Conservation (phyloP, 1,284 basidiomycete species). For the Malassezia pachydermatis region DNA sequence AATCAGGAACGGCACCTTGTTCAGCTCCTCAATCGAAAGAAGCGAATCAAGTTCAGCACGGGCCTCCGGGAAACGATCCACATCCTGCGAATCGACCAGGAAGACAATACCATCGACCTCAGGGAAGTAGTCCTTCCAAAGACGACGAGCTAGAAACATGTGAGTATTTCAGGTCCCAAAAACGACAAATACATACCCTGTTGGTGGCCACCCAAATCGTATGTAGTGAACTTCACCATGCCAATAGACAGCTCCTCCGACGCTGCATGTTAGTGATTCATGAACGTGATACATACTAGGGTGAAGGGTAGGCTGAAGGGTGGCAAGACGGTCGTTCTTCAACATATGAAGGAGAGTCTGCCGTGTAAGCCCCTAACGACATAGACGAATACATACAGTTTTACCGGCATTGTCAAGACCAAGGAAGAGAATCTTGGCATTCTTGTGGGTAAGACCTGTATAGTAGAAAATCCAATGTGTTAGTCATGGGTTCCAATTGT, state of each 20-base stretch:
- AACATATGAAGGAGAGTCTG: conserved; percentile 98
- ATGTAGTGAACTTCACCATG: conserved; percentile 97
- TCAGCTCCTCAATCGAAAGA: conserved; percentile 67
- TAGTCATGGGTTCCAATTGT: neutral
- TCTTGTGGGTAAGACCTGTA: conserved; percentile 89
- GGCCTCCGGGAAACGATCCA: conserved; percentile 87
- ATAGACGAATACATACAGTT: conserved; percentile 59
- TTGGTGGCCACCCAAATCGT: conserved; percentile 94
- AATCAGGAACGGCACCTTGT: conserved; percentile 94
- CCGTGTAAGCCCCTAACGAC: conserved; percentile 2
- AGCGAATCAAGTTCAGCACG: conserved; percentile 95
- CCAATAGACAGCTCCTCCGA: conserved; percentile 98
- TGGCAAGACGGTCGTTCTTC: conserved; percentile 97
- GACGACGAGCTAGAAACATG: conserved; percentile 66
- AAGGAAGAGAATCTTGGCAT: conserved; percentile 95
- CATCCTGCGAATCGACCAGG: conserved; percentile 92
- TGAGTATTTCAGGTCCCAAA: too few species aligned
- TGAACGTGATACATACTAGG: conserved; percentile 62
- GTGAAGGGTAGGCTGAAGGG: conserved; percentile 93
- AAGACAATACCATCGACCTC: conserved; percentile 99
- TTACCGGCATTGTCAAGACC: conserved; percentile 99
- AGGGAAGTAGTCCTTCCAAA: conserved; percentile 99
- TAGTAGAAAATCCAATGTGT: neutral
- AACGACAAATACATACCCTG: conserved; percentile 64
- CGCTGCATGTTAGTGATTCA: conserved; percentile 54